Evolutionary conservation across 768 basidiomycete genomes (phyloP), one percentile per base, ranked within the genome.

Genomic region (Mycena leptocephala): DNA sequence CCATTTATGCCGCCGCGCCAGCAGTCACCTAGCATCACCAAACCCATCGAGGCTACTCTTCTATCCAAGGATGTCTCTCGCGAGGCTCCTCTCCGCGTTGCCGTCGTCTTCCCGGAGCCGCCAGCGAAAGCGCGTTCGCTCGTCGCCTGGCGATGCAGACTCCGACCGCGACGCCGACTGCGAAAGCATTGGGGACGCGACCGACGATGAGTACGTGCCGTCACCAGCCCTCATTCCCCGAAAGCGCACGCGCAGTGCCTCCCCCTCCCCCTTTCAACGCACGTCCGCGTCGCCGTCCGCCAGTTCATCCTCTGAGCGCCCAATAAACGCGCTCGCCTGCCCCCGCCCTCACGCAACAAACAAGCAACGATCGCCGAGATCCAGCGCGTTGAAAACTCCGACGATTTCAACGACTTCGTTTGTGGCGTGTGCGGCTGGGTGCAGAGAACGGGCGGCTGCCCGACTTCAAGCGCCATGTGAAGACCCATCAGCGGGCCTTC

Each of bases 401-500:
- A 78, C 69, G 72, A 74, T 1, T 68, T 82, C 7, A 67, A 75
- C 75, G 80, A 86, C 80, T 83, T 87, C 81, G 72, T 83, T 5
- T 92, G 91, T 79, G 88, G 88, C 3, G 84, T 84, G 62, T 91
- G 91, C 80, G 82, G 82, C 58, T 89, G 87, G 87, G 82, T 86
- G 37, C 90, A 90, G 78, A 80, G 43, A 91, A 90, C 83, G 84
- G 84, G 48, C 90, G 92, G 30, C 80, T 88, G 35, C 91, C 92
- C 13, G 93, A 93, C 79, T 90, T 91, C 80, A 89, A 88, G 80
- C 89, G 93, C 28, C 93, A 93, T 80, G 80, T 93, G 53, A 85
- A 83, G 55, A 92, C 92, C 2, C 92, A 93, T 78, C 86, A 88
- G 72, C 90, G 90, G 26, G 84, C 90, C 56, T 82, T 83, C 30